Percentiles rank a stretch among this genome's conserved stretches.
phyloP scores from a whole-genome alignment of 352 stramenopile genomes.

The Phytophthora nicotianae region DNA sequence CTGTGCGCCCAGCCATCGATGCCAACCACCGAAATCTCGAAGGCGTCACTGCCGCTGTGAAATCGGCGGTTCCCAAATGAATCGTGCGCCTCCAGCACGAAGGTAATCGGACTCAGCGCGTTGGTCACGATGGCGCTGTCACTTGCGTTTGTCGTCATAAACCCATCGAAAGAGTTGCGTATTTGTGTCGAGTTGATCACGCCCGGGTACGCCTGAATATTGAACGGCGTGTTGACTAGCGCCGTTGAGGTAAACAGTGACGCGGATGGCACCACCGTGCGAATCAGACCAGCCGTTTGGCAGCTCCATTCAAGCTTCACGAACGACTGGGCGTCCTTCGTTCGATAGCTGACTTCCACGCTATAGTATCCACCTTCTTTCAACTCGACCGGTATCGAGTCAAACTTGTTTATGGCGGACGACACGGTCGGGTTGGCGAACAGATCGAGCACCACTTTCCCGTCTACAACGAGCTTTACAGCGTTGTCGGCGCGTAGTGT shows the following conservation, averaged over 20 bases:
- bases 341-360: conserved; percentile 86
- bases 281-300: conserved; percentile 29
- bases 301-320: conserved; percentile 87
- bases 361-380: conserved; percentile 64
- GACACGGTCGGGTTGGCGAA: conserved; percentile 37
- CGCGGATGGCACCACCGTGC: conserved; percentile 19
- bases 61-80: conserved; percentile 82
- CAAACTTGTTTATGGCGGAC: conserved; percentile 18
- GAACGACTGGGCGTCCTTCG: conserved; percentile 79
- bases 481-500: conserved; percentile 81
- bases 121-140: conserved; percentile 29
- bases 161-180: conserved; percentile 64
- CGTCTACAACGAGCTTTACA: conserved; percentile 77
- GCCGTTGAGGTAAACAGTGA: conserved; percentile 48
- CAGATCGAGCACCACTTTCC: conserved; percentile 60
- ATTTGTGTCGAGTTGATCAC: conserved; percentile 59
- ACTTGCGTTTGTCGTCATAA: conserved; percentile 47
- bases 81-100: conserved; percentile 86
- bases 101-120: conserved; percentile 59
- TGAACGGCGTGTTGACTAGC: conserved; percentile 59
- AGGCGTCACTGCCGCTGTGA: conserved; percentile 80
- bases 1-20: conserved; percentile 83
- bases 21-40: conserved; percentile 87
- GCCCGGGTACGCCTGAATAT: conserved; percentile 79
- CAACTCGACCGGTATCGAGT: conserved; percentile 35